Evolutionary conservation across 108 stramenopile species (phyloP).

Genomic region (Fistulifera solaris): DNA sequence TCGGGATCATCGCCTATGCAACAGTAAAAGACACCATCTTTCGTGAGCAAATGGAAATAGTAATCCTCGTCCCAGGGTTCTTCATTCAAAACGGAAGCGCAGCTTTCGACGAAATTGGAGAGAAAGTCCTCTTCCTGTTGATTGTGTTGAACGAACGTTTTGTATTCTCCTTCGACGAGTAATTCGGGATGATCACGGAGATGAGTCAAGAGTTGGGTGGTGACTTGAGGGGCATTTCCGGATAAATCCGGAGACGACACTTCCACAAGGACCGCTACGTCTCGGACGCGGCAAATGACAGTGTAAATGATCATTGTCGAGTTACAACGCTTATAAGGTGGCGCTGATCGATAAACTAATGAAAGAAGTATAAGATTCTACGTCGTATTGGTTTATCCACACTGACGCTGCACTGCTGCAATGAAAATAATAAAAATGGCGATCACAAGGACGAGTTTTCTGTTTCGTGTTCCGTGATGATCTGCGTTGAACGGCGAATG

Average conservation of each 20-base stretch:
- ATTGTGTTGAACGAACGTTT: conserved; percentile 57
- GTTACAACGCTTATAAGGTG: too few species aligned
- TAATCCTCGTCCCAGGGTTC: conserved; percentile 28
- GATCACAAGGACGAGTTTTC: not conserved
- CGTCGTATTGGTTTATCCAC: too few species aligned
- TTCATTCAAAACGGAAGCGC: conserved; percentile 15
- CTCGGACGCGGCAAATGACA: conserved; percentile 52
- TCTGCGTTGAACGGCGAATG: not conserved
- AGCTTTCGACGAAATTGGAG: conserved; percentile 27
- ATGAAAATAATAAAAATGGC: too few species aligned
- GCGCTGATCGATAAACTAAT: too few species aligned
- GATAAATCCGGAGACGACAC: conserved; percentile 30
- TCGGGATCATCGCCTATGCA: conserved; percentile 62
- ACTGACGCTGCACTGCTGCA: too few species aligned
- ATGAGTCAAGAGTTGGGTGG: conserved; percentile 39
- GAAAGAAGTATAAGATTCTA: too few species aligned
- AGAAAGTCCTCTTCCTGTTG: conserved; percentile 30
- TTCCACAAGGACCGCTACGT: conserved; percentile 60
- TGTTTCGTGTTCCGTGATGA: too few species aligned
- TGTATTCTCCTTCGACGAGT: conserved; percentile 41
- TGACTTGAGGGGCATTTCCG: conserved; percentile 59
- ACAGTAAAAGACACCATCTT: conserved; percentile 44
- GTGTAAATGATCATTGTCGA: conserved; percentile 62
- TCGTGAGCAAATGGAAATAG: conserved; percentile 58
- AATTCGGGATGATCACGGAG: conserved; percentile 36